Base-by-base conservation (phyloP, 2,329 filamentous ascomycete genomes). In the Shiraia bambusicola region DNA sequence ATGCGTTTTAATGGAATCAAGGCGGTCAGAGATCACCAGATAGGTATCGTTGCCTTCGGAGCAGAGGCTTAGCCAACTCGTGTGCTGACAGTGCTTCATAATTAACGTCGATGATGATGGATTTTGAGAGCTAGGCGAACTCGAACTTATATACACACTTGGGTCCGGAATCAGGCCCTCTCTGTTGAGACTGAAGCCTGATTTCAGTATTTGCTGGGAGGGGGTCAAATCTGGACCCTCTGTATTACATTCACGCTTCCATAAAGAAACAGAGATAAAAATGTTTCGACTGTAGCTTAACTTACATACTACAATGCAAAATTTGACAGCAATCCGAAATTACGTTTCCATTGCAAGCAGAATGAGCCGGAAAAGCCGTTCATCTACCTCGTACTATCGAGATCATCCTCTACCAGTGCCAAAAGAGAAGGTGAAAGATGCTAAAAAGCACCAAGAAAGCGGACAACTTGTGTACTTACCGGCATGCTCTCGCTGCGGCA, bases 21-120 rank as follows among this genome's bases (percentile, higher is more conserved):
- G 55, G 35, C 42, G 40, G 35, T 60, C 40, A 32, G 44, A 58
- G 40, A 48, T 34, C 8, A 49, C 30, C 28, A 61, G 49, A 37
- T 38, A 36, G 25, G 40, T 48, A 34, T 61, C 42, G 28, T 49
- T 44, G 31, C 45, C 43, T 49, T 55, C 19, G 40, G 29, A 49
- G 31, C 34, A 45, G 45, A 60, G 44, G 38, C 45, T 56, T 16
- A 61, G 47, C 58, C 34, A 61, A 29, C 54, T 28, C 29, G 40
- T 60, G 42, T 61, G 38, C 33, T 55, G 16, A 39, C 42, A 60
- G 42, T 36, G 36, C 41, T 52, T 56, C 42, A 61, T 60, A 39
- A 37, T 36, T 37, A 42, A 45, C 4, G 4, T 34, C 8, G 16
- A 34, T 17, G 8, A 34, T 34, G 13, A 6, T 34, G 13, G 4